Base-by-base conservation (phyloP, 2,329 filamentous ascomycete species). In the Botrytis squamosa region DNA sequence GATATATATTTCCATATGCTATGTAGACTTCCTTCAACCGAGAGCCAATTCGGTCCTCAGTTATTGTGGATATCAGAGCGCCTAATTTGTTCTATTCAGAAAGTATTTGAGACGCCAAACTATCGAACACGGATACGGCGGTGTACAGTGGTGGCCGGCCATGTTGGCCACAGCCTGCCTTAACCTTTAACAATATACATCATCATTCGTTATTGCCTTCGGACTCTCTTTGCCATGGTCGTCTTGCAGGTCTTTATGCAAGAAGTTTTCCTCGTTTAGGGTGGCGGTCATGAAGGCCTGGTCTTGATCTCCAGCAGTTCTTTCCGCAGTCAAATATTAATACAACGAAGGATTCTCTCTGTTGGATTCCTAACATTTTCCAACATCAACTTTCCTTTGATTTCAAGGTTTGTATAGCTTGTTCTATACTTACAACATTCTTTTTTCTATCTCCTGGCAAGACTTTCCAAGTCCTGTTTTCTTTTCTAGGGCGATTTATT, bases 191-290 rank as follows among this genome's bases (percentile, higher is more conserved):
- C 4, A 46, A 42, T n/a, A 65, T 33, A 46, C 9, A 46, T 46
- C 29, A 22, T 65, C n/a, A 64, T 64, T 65, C 63, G 63, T 44
- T 65, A 65, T 65, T 44, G 40, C n/a, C 40, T 46, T 46, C n/a
- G n/a, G 18, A 65, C 8, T 44, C 42, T 22, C n/a, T 40, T 33
- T 46, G 9, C 40, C 42, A 22, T 29, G 40, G 40, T 9, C 63
- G 20, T 14, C 8, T 12, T 46, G 20, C 14, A 22, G 63, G 40
- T 33, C 40, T 44, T 20, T 62, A 25, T n/a, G 22, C 59, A 62
- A 62, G 33, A 60, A 40, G 20, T 20, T 22, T 46, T 65, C 6
- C 20, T 46, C 18, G 16, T 29, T 46, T 25, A 29, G 38, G n/a
- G 63, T 65, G 40, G 63, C 40, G 63, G 40, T 16, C 63, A 64